phyloP scores from a whole-genome alignment of 495 filamentous ascomycete species.

The Penicillium nucicola region DNA sequence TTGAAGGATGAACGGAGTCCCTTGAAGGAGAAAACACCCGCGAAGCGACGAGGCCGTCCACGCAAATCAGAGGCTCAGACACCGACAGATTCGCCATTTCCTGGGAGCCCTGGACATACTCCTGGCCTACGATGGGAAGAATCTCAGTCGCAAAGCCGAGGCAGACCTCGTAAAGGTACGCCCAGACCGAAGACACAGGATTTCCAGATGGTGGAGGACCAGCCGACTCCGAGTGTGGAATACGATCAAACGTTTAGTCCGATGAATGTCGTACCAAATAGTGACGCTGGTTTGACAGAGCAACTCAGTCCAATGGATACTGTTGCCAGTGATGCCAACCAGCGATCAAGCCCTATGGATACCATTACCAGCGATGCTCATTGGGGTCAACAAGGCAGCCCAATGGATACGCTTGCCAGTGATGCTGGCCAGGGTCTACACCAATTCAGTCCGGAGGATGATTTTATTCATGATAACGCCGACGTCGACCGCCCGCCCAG shows the following conservation, averaged over 20 bases:
- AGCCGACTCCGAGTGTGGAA: constrained; percentile 12
- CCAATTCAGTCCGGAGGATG: constrained; percentile 22
- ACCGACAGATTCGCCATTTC: constrained; percentile 31
- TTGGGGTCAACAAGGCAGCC: constrained; percentile 9
- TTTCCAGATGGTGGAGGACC: constrained; percentile 10
- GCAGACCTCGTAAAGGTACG: constrained; percentile 38
- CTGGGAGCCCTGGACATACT: constrained; percentile 37
- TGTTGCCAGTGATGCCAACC: neutral
- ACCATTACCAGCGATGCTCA: neutral
- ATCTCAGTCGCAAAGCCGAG: constrained; percentile 32
- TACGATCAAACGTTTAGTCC: constrained; percentile 17
- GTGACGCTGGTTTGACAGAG: constrained; percentile 9
- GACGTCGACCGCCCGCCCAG: constrained; percentile 20
- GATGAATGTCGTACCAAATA: constrained; percentile 19
- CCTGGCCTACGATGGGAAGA: constrained; percentile 12
- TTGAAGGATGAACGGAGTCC: constrained; percentile 45
- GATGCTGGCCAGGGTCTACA: constrained; percentile 8
- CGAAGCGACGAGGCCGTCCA: constrained; percentile 42
- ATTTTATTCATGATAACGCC: constrained; percentile 11
- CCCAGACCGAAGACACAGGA: constrained; percentile 15
- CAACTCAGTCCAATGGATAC: constrained; percentile 18
- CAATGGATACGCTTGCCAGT: constrained; percentile 14
- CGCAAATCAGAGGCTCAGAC: constrained; percentile 38
- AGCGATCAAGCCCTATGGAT: neutral
- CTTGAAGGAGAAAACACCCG: constrained; percentile 29